phyloP scores from a whole-genome alignment of 2,329 filamentous ascomycete species.

The Botrytis medusae region DNA sequence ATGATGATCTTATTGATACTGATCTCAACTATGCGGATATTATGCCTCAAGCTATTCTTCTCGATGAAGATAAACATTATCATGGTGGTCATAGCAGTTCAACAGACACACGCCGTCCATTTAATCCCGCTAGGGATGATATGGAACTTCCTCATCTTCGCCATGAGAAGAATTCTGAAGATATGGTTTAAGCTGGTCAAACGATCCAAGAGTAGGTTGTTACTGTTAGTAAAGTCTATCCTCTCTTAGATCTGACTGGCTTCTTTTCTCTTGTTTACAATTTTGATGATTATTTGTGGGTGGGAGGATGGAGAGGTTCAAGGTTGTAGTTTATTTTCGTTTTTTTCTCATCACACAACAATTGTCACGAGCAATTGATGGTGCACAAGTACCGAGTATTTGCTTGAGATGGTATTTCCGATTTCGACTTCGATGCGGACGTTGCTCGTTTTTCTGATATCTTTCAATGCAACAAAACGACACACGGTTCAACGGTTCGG shows the following conservation, averaged over 20 bases:
- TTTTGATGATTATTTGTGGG: neutral
- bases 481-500: neutral
- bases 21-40: slow-evolving; percentile 81
- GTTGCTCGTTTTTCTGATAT: neutral
- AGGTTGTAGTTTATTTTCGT: neutral
- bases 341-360: neutral
- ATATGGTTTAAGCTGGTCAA: neutral
- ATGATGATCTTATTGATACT: slow-evolving; percentile 79
- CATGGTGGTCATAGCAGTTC: neutral
- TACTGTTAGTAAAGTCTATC: neutral
- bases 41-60: slow-evolving; percentile 11
- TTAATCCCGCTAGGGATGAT: neutral
- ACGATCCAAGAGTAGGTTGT: neutral
- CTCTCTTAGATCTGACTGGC: neutral
- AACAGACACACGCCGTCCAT: slow-evolving; percentile 2
- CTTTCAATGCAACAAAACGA: neutral
- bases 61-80: slow-evolving; percentile 5
- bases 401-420: neutral
- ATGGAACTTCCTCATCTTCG: slow-evolving; percentile 11
- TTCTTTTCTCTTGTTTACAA: neutral
- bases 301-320: neutral
- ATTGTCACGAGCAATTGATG: neutral
- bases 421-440: neutral
- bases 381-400: neutral
- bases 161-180: neutral